Base-by-base conservation (phyloP, 2,329 filamentous ascomycete species). In the Aspergillus bombycis region DNA sequence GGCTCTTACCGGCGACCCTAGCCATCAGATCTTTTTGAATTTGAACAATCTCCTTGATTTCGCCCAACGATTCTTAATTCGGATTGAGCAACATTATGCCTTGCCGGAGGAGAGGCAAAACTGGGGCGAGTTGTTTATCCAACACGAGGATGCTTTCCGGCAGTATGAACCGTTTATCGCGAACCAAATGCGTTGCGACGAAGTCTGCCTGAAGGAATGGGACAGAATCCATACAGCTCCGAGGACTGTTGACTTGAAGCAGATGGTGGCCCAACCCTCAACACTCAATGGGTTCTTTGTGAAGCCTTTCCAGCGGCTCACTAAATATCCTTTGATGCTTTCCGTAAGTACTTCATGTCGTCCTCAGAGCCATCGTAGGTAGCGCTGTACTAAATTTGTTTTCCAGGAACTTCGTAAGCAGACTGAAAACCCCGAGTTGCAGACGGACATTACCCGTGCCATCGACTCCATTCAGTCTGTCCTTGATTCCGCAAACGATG, bases 131-230 rank as follows among this genome's bases (percentile, higher is more conserved):
- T 87, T 96, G 0, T 98, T 98, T 74, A 86, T 91, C 16, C 84
- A 89, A 16, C 93, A 94, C 74, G 92, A 95, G 75, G 92, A 95
- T 63, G 88, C 89, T 0, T 97, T 99, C 77, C 88, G 90, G 66
- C 94, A 97, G 64, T 99, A 99, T 76, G 92, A 97, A 72, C 94
- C 94, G 1, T 99, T 98, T 72, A 98, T 98, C 70, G 93, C 95
- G 38, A 99, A 99, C 74, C 94, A 97, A 80, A 89, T 92, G 69
- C 94, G 93, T 75, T 96, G 94, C 63, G 93, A 94, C 59, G 87
- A 90, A 69, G 87, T 92, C n/a, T 94, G 93, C 16, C 89, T 91
- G 70, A 86, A 89, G 64, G 90, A 94, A 64, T 97, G 96, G 77
- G 91, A 95, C 71, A 96, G 95, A 77, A 92, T 98, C 58, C 86